Conservation (phyloP, 495 filamentous ascomycete species). For the Annulohypoxylon moriforme region DNA sequence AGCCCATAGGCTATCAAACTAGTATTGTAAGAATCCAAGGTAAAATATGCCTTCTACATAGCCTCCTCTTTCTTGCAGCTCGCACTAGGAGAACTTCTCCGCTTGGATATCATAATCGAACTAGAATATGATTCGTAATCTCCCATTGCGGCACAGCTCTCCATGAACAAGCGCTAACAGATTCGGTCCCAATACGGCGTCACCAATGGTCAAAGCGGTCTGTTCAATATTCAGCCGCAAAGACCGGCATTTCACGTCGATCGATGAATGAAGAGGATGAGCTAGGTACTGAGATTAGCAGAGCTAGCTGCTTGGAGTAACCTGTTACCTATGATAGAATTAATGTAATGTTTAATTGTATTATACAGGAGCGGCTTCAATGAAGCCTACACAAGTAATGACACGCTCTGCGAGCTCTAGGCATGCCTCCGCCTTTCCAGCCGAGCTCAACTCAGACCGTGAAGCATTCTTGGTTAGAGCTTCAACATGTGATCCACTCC, state of each 20-base stretch:
- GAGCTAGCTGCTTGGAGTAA: slow-evolving; percentile 1
- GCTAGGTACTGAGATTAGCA: background rate
- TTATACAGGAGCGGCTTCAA: slow-evolving; percentile 1
- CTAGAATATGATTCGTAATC: background rate
- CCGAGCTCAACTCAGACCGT: slow-evolving; percentile 15
- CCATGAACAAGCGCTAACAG: background rate
- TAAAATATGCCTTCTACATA: background rate
- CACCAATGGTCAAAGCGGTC: background rate
- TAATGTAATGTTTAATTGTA: slow-evolving; percentile 2
- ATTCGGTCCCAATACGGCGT: background rate
- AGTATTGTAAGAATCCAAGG: background rate
- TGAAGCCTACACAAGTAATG: background rate
- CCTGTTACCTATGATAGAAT: slow-evolving; percentile 3
- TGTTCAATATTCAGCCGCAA: background rate
- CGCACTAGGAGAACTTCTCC: background rate
- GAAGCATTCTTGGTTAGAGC: background rate
- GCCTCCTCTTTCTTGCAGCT: background rate
- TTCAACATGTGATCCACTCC: background rate
- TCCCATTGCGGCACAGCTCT: background rate
- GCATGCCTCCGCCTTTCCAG: slow-evolving; percentile 1
- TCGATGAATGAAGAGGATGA: background rate
- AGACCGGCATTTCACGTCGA: background rate
- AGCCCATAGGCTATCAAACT: background rate
- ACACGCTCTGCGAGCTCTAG: slow-evolving; percentile 11
- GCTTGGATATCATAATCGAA: background rate